Percentiles rank a stretch among this genome's conserved stretches.
phyloP scores from a whole-genome alignment of 1,284 basidiomycete genomes.

The Boletus calvinii region DNA sequence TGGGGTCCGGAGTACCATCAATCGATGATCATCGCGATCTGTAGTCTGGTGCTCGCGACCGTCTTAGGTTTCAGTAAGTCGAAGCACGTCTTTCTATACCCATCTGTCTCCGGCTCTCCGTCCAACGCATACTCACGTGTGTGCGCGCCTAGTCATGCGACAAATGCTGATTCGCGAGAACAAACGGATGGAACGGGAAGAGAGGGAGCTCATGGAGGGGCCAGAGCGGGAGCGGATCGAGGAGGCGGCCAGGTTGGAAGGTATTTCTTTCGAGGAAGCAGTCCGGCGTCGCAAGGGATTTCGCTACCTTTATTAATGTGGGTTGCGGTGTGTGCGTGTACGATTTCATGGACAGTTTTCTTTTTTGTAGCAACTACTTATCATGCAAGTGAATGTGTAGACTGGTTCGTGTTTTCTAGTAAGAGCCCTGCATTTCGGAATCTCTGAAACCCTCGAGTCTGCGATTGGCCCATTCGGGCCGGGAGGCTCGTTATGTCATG shows the following conservation, averaged over 20 bases:
- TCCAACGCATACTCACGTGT: not conserved
- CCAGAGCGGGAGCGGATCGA: slow-evolving; percentile 41
- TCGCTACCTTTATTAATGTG: slow-evolving; percentile 39
- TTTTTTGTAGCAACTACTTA: too few species aligned
- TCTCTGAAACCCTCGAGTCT: too few species aligned
- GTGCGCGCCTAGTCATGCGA: slow-evolving; percentile 40
- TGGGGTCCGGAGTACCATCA: slow-evolving; percentile 53
- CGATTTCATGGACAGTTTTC: too few species aligned
- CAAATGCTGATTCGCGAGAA: slow-evolving; percentile 47
- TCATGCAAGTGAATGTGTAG: too few species aligned
- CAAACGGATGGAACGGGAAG: slow-evolving; percentile 43
- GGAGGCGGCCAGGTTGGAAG: slow-evolving; percentile 49
- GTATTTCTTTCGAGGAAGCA: slow-evolving; percentile 52
- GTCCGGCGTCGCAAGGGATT: slow-evolving; percentile 48
- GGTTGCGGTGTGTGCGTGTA: not conserved
- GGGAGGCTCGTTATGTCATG: too few species aligned
- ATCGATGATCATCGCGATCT: slow-evolving; percentile 48
- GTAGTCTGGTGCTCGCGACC: slow-evolving; percentile 39
- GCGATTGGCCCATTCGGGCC: too few species aligned
- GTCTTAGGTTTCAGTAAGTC: slow-evolving; percentile 39
- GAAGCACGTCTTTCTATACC: not conserved
- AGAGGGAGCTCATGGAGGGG: slow-evolving; percentile 41
- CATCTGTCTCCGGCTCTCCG: not conserved
- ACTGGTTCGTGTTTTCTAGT: too few species aligned
- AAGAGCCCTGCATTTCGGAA: too few species aligned